Base-by-base conservation (phyloP, 805 yeast species). In the Starmerella floris region DNA sequence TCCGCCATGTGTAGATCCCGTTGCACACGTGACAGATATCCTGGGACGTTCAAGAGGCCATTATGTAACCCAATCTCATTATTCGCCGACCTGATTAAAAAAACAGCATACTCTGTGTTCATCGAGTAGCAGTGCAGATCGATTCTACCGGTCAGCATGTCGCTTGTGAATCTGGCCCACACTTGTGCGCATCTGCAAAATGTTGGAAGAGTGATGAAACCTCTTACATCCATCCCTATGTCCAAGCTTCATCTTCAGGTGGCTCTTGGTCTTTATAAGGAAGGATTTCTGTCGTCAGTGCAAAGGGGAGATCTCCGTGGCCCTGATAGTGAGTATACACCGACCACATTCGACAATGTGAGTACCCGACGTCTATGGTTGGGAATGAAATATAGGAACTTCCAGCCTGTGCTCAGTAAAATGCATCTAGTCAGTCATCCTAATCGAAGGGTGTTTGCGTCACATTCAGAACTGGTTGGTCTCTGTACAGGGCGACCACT, bases 101-200 rank as follows among this genome's bases (percentile, higher is more conserved):
- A n/a, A n/a, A n/a, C n/a, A n/a, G n/a, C n/a, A n/a, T n/a, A n/a
- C n/a, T n/a, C n/a, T n/a, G n/a, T n/a, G n/a, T n/a, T n/a, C n/a
- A n/a, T n/a, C n/a, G n/a, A n/a, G n/a, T n/a, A n/a, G n/a, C n/a
- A n/a, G n/a, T n/a, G n/a, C n/a, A n/a, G n/a, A n/a, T n/a, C n/a
- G n/a, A n/a, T 8, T 9, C 28, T 25, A 25, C 28, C 13, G 8
- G 28, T 9, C 8, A 16, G 5, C 5, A 85, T 88, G 95, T 85
- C 95, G 26, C 69, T 87, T 42, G 93, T 81, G 39, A 79, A 77
- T 51, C 70, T 91, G 48, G 91, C 88, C 13, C 73, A 84, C 64
- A 69, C 81, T 34, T 83, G 95, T 58, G 77, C 94, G 20, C 97
- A 88, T 58, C 60, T 91, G 49, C 93, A 84, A 61, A 91, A 91